Percentiles rank a stretch among this genome's conserved stretches.
Evolutionary conservation across 2,329 filamentous ascomycete genomes (phyloP).

Genomic region (Metarhizium sp.): DNA sequence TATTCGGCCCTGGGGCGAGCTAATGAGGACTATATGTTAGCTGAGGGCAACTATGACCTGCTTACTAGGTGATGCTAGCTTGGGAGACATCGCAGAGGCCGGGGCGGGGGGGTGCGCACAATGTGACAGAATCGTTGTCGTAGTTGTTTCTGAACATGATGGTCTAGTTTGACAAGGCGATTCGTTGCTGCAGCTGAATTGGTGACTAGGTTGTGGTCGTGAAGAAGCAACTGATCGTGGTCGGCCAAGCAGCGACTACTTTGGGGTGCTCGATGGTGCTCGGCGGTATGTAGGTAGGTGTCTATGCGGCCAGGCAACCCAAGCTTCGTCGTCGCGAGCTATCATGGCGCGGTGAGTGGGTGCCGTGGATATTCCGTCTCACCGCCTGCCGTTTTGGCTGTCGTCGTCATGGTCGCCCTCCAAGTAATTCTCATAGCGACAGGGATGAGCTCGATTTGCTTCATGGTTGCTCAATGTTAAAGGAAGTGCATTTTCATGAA

Average conservation of each 20-base stretch:
- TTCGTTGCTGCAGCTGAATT: constrained; percentile 1
- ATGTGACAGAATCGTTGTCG: constrained; percentile 99
- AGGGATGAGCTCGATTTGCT: no score
- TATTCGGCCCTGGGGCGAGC: constrained; percentile 97
- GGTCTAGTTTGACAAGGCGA: constrained; percentile 15
- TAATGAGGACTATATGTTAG: constrained; percentile 31
- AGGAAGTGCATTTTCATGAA: no score
- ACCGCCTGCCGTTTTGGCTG: constrained; percentile 11
- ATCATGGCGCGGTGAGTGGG: constrained; percentile 1
- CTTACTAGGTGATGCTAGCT: background rate
- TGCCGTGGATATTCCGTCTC: constrained; percentile 8
- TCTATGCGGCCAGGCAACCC: constrained; percentile 10
- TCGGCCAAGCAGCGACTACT: constrained; percentile 7
- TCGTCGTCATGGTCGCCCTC: no score
- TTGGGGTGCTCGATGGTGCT: constrained; percentile 1
- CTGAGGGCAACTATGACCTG: constrained; percentile 4
- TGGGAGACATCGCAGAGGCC: background rate
- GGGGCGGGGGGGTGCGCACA: constrained; percentile 50
- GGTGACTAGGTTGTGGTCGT: constrained; percentile 5
- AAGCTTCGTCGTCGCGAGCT: constrained; percentile 14
- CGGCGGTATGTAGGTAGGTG: background rate
- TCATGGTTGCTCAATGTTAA: no score
- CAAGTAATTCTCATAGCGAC: no score
- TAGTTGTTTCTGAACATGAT: constrained; percentile 99
- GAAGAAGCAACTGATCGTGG: constrained; percentile 4